Base-by-base conservation (phyloP, 2,329 filamentous ascomycete genomes). In the Penicillium griseofulvum region DNA sequence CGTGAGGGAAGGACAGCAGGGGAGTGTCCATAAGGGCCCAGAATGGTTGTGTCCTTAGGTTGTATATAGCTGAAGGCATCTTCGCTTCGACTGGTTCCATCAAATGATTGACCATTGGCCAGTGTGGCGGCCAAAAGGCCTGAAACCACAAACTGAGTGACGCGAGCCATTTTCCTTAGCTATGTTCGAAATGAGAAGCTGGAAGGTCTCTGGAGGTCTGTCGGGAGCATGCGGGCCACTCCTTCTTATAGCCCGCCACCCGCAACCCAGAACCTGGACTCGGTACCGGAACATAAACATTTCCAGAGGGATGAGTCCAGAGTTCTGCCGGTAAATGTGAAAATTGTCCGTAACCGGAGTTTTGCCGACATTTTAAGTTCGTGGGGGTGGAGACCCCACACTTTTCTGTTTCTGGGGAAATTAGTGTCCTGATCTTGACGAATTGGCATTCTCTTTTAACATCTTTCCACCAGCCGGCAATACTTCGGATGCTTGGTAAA, bases 41-140 rank as follows among this genome's bases (percentile, higher is more conserved):
- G 26, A 6, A 54, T 54, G 9, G 51, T 54, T 36, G 51, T 54
- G 44, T 54, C 49, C 45, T 54, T 42, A 6, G 51, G 45, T 10
- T 54, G 51, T 4, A 54, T 38, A 42, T 54, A 54, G 24, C 24
- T 49, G 31, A 54, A 54, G n/a, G 51, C 44, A 43, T 49, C 37
- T 43, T 54, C 28, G 37, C 44, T 49, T 49, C 51, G 51, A 31
- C 14, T 9, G 2, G 29, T 17, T 31, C 51, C 51, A 37, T 42
- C 51, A 48, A 49, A 54, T n/a, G 45, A 41, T 22, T 54, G 51
- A 11, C 51, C 44, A 16, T 42, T 54, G 4, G 37, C 51, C 17
- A 49, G 1, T 49, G 45, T 49, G 44, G 37, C 51, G 28, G 51
- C 51, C 45, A 54, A 49, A 36, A 52, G 49, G 33, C 38, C 49